A percentile compares a stretch with the other conserved stretches of the same genome.
These are phyloP conservation scores for Pythium vanterpoolii DNA, from an alignment of 352 stramenopile species.

Conservation along the genomic window DNA sequence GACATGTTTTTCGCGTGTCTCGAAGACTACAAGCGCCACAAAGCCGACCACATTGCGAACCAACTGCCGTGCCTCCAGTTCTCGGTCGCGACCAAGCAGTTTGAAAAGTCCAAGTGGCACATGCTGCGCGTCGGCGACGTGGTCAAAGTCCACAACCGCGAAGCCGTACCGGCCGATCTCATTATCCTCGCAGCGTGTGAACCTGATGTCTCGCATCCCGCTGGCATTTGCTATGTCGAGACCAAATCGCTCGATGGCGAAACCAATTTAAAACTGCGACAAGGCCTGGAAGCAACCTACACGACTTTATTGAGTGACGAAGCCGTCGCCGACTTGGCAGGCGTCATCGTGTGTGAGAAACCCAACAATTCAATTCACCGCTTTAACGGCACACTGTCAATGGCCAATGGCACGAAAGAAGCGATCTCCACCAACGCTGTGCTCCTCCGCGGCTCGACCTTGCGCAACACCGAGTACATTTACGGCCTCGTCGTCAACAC, in stretches of 20 bases:
- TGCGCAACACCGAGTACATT: slow-evolving; percentile 92
- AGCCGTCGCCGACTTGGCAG: slow-evolving; percentile 44
- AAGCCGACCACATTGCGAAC: slow-evolving; percentile 86
- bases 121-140: slow-evolving; percentile 80
- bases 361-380: slow-evolving; percentile 91
- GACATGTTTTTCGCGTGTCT: slow-evolving; percentile 91
- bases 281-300: slow-evolving; percentile 70
- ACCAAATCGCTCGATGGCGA: slow-evolving; percentile 92
- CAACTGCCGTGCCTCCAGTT: slow-evolving; percentile 61
- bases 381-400: slow-evolving; percentile 84
- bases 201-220: slow-evolving; percentile 49
- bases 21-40: slow-evolving; percentile 90
- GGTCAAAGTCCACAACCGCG: slow-evolving; percentile 74
- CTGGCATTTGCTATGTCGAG: slow-evolving; percentile 87
- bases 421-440: slow-evolving; percentile 78
- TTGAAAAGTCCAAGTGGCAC: slow-evolving; percentile 71
- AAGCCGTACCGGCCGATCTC: slow-evolving; percentile 80
- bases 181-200: slow-evolving; percentile 80
- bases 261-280: slow-evolving; percentile 91
- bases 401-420: slow-evolving; percentile 59
- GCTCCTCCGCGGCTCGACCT: slow-evolving; percentile 80
- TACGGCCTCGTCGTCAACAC: slow-evolving; percentile 92
- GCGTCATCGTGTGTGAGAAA: slow-evolving; percentile 70
- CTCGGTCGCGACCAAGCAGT: slow-evolving; percentile 25
- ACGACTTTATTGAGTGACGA: slow-evolving; percentile 52